Base-by-base conservation (phyloP, 106 monocot genomes). In the Dendrobium catenatum region DNA sequence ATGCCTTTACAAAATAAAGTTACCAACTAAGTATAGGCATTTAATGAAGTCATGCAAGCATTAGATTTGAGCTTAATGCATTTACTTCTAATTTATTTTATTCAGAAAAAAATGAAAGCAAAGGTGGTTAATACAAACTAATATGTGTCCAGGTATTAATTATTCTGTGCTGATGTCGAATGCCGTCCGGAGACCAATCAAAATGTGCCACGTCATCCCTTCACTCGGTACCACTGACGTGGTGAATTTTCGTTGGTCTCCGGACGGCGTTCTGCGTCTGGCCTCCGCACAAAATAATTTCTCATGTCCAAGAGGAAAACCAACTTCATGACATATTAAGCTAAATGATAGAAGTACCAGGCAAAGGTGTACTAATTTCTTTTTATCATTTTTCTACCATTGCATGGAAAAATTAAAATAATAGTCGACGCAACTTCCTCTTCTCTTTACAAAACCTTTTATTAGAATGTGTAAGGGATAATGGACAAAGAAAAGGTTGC, bases 1-100 rank as follows among this genome's bases (percentile, higher is more conserved):
- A 75, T 85, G 55, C 33, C 86, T 84, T 48, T 33, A 81, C 4
- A 42, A 74, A 74, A 74, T 1, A 0, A 73, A 42, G 3, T 33
- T 18, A 74, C 33, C 37, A 42, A 13, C 20, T 37, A 31, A 33
- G 70, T 15, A 33, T 27, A 31, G 2, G 29, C 11, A 70, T 70
- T 27, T 2, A 70, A 33, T 70, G 3, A 70, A 37, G 6, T n/a
- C 61, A 61, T 22, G 20, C 24, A 10, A 61, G 8, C 61, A 4
- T 19, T 6, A 22, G 22, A n/a, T 22, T 56, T n/a, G 61, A 22
- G 4, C 61, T 70, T 37, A 70, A 37, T 31, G 33, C 8, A 40
- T 70, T 70, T 70, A 27, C 27, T 70, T 16, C 8, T 37, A 37
- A 70, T 10, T 31, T 70, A 70, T 70, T 31, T 70, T 2, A 70